Percentiles rank a stretch among this genome's conserved stretches.
These are phyloP conservation scores for Neurospora sp. DNA, from an alignment of 2,329 filamentous ascomycete species.

Conservation along the genomic window DNA sequence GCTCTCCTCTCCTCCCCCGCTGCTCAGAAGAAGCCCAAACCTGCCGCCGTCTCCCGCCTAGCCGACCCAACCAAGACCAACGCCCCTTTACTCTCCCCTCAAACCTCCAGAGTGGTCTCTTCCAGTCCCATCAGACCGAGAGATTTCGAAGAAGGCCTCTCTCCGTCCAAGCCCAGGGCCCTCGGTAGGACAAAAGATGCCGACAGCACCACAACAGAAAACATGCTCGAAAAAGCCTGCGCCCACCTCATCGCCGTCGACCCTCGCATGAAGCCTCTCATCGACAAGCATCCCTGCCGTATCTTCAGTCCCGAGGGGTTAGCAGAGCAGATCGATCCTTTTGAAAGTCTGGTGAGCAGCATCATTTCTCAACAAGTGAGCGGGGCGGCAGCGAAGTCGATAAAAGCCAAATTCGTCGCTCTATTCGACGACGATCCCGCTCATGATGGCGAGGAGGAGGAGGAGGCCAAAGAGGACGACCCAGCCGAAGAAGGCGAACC, in stretches of 20 bases:
- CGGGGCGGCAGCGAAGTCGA: constrained; percentile 79
- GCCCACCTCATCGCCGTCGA: constrained; percentile 66
- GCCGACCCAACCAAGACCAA: constrained; percentile 57
- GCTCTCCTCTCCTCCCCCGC: constrained; percentile 27
- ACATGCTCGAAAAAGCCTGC: constrained; percentile 64
- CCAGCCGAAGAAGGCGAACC: neutral
- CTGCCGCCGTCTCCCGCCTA: constrained; percentile 39
- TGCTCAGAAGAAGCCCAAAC: constrained; percentile 26
- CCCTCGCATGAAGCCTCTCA: constrained; percentile 57
- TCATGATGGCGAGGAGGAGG: neutral
- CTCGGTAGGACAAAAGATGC: constrained; percentile 11
- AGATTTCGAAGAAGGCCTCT: constrained; percentile 20
- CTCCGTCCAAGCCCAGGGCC: constrained; percentile 26
- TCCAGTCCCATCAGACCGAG: constrained; percentile 18
- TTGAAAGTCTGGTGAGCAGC: constrained; percentile 68
- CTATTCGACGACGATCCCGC: constrained; percentile 46
- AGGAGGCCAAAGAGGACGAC: constrained; percentile 1
- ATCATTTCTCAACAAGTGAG: constrained; percentile 98
- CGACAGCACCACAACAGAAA: constrained; percentile 51
- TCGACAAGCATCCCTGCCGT: constrained; percentile 65
- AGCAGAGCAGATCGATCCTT: constrained; percentile 81
- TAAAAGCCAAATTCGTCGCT: constrained; percentile 73
- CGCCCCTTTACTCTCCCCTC: constrained; percentile 60
- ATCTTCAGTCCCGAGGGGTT: constrained; percentile 75
- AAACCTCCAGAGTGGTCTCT: constrained; percentile 50